Percentiles rank a stretch among this genome's conserved stretches.
Evolutionary conservation across 108 stramenopile species (phyloP).

Genomic region (Skeletonema costatum): DNA sequence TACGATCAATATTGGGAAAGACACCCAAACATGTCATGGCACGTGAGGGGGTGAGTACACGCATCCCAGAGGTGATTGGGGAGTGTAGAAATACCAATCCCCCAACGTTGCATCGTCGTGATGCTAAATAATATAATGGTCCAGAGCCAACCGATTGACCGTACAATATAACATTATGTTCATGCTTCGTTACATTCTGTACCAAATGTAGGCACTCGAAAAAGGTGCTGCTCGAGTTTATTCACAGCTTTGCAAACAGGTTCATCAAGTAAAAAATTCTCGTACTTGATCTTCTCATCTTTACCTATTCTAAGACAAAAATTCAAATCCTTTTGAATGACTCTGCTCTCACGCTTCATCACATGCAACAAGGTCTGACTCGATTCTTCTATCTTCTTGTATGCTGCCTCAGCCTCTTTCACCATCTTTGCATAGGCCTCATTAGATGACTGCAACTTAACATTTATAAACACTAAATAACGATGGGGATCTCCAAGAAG

Average conservation of each 20-base stretch:
- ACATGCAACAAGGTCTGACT: constrained; percentile 84
- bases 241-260: too few species aligned
- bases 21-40: constrained; percentile 82
- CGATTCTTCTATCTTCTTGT: constrained; percentile 88
- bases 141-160: constrained; percentile 92
- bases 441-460: constrained; percentile 3
- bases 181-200: constrained; percentile 30
- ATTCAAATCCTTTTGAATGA: too few species aligned
- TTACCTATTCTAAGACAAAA: too few species aligned
- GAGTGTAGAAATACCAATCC: constrained; percentile 77
- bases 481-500: constrained; percentile 37
- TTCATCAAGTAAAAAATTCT: too few species aligned
- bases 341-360: constrained; percentile 80
- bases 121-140: constrained; percentile 78
- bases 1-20: constrained; percentile 88
- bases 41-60: constrained; percentile 81
- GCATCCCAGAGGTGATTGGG: constrained; percentile 89
- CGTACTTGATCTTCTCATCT: too few species aligned
- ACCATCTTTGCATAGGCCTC: constrained; percentile 20
- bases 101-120: constrained; percentile 57
- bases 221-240: too few species aligned
- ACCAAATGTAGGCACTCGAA: constrained; percentile 10
- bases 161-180: constrained; percentile 79
- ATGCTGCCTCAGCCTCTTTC: constrained; percentile 21
- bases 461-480: background rate